A percentile compares a stretch with the other conserved stretches of the same genome.
These are phyloP conservation scores for Calonectria ilicicola DNA, from an alignment of 2,329 filamentous ascomycete genomes.

Conservation along the genomic window DNA sequence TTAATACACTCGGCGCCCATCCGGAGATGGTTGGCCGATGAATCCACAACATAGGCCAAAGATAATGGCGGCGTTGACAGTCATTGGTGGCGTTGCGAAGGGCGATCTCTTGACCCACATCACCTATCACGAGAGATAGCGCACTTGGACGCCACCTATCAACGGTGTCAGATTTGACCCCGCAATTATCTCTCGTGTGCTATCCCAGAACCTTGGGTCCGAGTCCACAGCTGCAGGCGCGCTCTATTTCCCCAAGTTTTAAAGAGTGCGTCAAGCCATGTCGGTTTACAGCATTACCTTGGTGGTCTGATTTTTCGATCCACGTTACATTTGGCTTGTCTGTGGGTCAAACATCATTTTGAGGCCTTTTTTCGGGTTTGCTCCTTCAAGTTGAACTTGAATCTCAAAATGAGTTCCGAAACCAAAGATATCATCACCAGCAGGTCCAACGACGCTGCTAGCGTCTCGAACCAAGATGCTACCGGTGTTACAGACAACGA, in stretches of 20 bases:
- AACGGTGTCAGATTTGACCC: constrained; percentile 19
- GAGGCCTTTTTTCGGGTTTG: neutral
- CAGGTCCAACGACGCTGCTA: constrained; percentile 1
- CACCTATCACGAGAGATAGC: constrained; percentile 19
- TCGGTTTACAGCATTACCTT: neutral
- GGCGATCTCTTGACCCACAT: constrained; percentile 18
- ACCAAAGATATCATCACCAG: constrained; percentile 15
- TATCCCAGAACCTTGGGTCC: constrained; percentile 4
- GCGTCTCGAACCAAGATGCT: constrained; percentile 6
- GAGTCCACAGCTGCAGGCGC: neutral
- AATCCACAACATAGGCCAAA: neutral
- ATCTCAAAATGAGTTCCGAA: constrained; percentile 13
- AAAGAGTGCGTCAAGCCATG: constrained; percentile 8
- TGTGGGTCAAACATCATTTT: neutral
- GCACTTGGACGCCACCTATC: constrained; percentile 33
- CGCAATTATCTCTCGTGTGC: constrained; percentile 33
- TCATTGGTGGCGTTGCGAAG: constrained; percentile 19
- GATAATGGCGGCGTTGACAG: constrained; percentile 9
- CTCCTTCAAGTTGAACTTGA: neutral
- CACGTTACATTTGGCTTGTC: neutral
- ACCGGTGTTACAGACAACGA: neutral
- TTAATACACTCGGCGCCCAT: neutral
- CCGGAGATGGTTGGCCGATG: neutral
- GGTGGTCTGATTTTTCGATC: neutral
- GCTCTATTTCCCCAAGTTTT: constrained; percentile 16